Percentiles rank a stretch among this genome's conserved stretches.
These are phyloP conservation scores for Picea mariana DNA, from an alignment of 83 land plant genomes.

Conservation along the genomic window DNA sequence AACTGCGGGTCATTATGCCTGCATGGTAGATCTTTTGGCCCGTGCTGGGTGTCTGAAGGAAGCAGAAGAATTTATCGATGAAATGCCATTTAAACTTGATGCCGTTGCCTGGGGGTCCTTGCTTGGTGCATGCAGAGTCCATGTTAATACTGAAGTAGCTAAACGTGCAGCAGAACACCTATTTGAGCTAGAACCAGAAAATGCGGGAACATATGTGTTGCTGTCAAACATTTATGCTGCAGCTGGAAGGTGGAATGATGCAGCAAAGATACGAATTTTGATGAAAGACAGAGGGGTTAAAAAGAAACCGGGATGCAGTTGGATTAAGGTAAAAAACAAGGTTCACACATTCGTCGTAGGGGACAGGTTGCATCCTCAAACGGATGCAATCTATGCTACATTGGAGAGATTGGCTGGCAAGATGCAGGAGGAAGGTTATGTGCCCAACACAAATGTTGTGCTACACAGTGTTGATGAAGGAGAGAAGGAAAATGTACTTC, in stretches of 20 bases:
- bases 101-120: not conserved
- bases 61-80: not conserved
- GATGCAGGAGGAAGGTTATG: slow-evolving; percentile 27
- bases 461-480: slow-evolving; percentile 29
- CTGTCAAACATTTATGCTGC: slow-evolving; percentile 6
- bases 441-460: slow-evolving; percentile 26
- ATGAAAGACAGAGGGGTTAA: not conserved
- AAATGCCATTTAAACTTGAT: slow-evolving; percentile 4
- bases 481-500: slow-evolving; percentile 35
- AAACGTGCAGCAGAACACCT: slow-evolving; percentile 7
- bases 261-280: not conserved
- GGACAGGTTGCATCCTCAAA: not conserved
- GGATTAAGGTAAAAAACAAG: slow-evolving; percentile 1
- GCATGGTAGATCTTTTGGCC: slow-evolving; percentile 5
- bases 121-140: slow-evolving; percentile 3
- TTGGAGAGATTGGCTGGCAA: not conserved
- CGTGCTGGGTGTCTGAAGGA: slow-evolving; percentile 2
- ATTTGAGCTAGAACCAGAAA: not conserved
- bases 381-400: not conserved
- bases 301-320: slow-evolving; percentile 10
- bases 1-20: not conserved
- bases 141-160: not conserved
- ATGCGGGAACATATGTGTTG: not conserved
- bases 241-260: not conserved
- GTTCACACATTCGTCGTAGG: not conserved